Evolutionary conservation across 2,329 filamentous ascomycete species (phyloP).

Genomic region (Aureobasidium musti): DNA sequence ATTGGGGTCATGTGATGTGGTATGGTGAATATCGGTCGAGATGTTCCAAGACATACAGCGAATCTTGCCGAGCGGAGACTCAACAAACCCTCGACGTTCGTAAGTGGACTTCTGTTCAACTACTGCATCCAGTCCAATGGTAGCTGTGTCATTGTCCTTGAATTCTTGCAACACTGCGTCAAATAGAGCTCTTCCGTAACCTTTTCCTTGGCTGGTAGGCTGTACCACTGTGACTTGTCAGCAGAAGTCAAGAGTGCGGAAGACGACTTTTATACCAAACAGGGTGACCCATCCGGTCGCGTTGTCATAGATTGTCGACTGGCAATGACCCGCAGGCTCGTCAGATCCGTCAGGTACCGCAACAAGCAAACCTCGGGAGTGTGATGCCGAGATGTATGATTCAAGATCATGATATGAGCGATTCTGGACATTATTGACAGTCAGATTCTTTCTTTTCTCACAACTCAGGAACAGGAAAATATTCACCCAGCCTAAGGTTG

Average conservation of each 20-base stretch:
- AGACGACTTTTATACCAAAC: conserved; percentile 35
- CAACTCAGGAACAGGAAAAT: background rate
- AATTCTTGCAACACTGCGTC: conserved; percentile 38
- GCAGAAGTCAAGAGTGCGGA: background rate
- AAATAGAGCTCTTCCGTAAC: conserved; percentile 41
- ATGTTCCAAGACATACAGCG: conserved; percentile 36
- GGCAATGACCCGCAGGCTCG: conserved; percentile 40
- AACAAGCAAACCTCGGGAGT: conserved; percentile 39
- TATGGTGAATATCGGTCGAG: background rate
- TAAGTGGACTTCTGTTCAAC: conserved; percentile 44
- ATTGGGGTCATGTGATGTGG: conserved; percentile 17
- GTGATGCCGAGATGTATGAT: conserved; percentile 40
- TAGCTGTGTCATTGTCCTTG: conserved; percentile 31
- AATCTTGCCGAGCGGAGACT: conserved; percentile 33
- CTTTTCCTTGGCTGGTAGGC: conserved; percentile 38
- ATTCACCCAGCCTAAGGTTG: background rate
- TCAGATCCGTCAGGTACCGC: conserved; percentile 35
- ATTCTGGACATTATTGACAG: conserved; percentile 36
- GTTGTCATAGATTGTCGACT: conserved; percentile 42
- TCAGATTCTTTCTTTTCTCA: conserved; percentile 1
- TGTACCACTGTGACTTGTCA: conserved; percentile 35
- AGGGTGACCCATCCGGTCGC: conserved; percentile 45
- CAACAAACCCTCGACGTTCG: conserved; percentile 41
- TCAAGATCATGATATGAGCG: conserved; percentile 40
- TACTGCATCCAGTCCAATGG: conserved; percentile 44